These are phyloP conservation scores for Pseudocercospora pini-densiflorae DNA, from an alignment of 2,329 filamentous ascomycete species.

Conservation along the genomic window DNA sequence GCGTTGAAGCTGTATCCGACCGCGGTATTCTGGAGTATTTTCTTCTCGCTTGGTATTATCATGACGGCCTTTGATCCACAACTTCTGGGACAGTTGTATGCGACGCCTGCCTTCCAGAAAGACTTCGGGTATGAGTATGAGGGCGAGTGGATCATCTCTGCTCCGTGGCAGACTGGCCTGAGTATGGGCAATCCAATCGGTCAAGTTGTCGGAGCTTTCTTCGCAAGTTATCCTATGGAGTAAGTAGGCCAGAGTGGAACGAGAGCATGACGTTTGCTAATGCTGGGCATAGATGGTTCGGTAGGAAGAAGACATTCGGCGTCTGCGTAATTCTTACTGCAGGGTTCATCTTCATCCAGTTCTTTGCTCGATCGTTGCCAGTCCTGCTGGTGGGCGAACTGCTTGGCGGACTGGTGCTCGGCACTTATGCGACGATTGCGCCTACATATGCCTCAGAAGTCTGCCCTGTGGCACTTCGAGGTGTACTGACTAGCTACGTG, in stretches of 20 bases:
- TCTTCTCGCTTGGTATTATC: slow-evolving; percentile 64
- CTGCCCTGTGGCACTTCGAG: slow-evolving; percentile 62
- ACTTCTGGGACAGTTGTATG: slow-evolving; percentile 66
- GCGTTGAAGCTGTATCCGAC: slow-evolving; percentile 52
- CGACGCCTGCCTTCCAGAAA: slow-evolving; percentile 61
- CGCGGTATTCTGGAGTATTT: slow-evolving; percentile 56
- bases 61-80: slow-evolving; percentile 68
- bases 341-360: slow-evolving; percentile 64
- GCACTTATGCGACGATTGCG: slow-evolving; percentile 61
- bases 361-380: slow-evolving; percentile 62
- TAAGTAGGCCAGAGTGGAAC: background rate
- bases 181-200: slow-evolving; percentile 61
- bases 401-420: slow-evolving; percentile 64
- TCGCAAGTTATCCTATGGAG: slow-evolving; percentile 41
- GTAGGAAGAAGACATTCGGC: slow-evolving; percentile 39
- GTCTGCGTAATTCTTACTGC: slow-evolving; percentile 46
- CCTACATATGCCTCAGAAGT: slow-evolving; percentile 54
- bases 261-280: background rate
- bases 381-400: slow-evolving; percentile 66
- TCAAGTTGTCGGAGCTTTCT: slow-evolving; percentile 60
- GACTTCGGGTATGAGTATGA: slow-evolving; percentile 61
- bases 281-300: slow-evolving; percentile 28
- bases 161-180: slow-evolving; percentile 46
- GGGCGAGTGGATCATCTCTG: slow-evolving; percentile 43
- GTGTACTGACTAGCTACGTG: slow-evolving; percentile 62